A percentile compares a stretch with the other conserved stretches of the same genome.
phyloP scores from a whole-genome alignment of 441 rosid genomes.

The Pelargonium citronellum region DNA sequence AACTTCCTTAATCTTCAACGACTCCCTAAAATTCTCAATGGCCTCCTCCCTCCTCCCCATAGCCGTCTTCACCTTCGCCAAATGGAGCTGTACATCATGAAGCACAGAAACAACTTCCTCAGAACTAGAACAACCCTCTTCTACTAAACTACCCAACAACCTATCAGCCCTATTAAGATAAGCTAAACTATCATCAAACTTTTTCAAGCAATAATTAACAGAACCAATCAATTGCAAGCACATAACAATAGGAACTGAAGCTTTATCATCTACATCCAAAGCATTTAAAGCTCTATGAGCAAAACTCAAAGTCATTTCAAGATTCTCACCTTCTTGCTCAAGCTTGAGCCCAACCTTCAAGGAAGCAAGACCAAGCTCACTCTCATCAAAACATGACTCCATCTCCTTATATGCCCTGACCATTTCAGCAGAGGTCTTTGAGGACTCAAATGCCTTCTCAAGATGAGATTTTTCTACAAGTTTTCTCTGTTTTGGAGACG shows the following conservation, averaged over 20 bases:
- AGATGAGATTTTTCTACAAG: conserved; percentile 53
- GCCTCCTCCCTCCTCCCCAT: conserved; percentile 96
- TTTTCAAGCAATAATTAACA: conserved; percentile 48
- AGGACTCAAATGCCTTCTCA: conserved; percentile 82
- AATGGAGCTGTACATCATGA: conserved; percentile 77
- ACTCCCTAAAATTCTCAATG: conserved; percentile 57
- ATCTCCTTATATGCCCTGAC: conserved; percentile 55
- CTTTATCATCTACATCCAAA: conserved; percentile 46
- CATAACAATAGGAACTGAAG: conserved; percentile 61
- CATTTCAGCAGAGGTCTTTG: conserved; percentile 66
- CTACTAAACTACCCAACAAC: conserved; percentile 47
- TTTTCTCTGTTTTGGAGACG: conserved; percentile 52
- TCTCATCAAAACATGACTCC: conserved; percentile 66
- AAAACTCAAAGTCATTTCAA: conserved; percentile 51
- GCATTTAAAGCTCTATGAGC: conserved; percentile 57
- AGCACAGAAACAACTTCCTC: conserved; percentile 62
- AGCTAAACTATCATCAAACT: conserved; percentile 75
- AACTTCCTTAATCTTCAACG: conserved; percentile 70
- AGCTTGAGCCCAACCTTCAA: conserved; percentile 78
- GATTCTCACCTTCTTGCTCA: conserved; percentile 80
- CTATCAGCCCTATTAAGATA: conserved; percentile 76
- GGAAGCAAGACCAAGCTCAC: conserved; percentile 68
- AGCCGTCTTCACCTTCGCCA: conserved; percentile 77
- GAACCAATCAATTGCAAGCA: conserved; percentile 74
- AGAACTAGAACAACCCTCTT: conserved; percentile 37